Evolutionary conservation across 139 green algal genomes (phyloP).

Genomic region (Raphidocelis subcapitata): DNA sequence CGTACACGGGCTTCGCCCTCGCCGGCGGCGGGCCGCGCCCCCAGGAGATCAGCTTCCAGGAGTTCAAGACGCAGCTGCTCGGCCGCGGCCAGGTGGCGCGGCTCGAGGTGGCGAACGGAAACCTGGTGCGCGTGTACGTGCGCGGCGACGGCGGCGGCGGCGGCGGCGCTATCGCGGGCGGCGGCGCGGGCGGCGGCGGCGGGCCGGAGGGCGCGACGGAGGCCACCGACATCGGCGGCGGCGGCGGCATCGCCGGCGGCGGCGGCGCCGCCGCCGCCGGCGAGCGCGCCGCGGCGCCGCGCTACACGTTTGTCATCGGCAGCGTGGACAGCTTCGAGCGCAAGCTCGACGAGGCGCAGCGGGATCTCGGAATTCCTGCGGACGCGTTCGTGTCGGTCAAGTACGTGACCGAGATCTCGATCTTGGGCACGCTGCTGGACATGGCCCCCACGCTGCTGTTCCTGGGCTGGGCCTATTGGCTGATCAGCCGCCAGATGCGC

Average conservation of each 20-base stretch:
- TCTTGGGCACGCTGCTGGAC: constrained; percentile 67
- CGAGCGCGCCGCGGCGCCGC: constrained; percentile 8
- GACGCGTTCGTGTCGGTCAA: constrained; percentile 53
- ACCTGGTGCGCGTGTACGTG: constrained; percentile 74
- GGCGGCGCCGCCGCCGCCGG: neutral
- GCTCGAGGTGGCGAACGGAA: constrained; percentile 95
- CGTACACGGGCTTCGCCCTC: neutral
- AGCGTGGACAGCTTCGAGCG: constrained; percentile 94
- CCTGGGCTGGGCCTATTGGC: constrained; percentile 86
- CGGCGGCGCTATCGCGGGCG: neutral
- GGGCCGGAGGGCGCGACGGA: neutral
- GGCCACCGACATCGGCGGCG: neutral
- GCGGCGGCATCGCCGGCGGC: neutral
- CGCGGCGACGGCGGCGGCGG: neutral
- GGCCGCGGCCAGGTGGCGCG: constrained; percentile 42
- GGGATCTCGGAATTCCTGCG: constrained; percentile 44
- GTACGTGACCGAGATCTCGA: constrained; percentile 53
- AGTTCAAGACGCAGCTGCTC: constrained; percentile 90
- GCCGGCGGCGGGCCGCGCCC: neutral
- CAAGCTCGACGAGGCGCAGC: constrained; percentile 94
- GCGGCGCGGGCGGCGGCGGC: neutral
- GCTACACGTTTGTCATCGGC: constrained; percentile 98
- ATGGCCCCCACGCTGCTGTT: constrained; percentile 90
- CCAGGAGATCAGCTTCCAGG: constrained; percentile 90
- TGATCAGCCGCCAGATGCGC: constrained; percentile 50